A percentile compares a stretch with the other conserved stretches of the same genome.
Evolutionary conservation across 352 stramenopile genomes (phyloP).

Genomic region (Aphanomyces stellatus): DNA sequence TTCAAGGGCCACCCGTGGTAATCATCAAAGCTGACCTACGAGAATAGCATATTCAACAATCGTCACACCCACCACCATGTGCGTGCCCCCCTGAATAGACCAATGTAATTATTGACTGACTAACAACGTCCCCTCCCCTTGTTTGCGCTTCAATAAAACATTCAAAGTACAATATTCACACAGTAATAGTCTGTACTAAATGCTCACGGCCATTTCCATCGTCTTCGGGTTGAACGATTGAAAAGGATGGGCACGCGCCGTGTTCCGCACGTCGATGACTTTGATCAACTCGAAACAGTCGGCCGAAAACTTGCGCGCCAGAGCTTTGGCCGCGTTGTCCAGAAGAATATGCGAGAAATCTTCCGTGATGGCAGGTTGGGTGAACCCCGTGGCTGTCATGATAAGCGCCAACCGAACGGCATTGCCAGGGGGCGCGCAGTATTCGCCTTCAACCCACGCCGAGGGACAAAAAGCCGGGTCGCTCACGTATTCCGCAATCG

Average conservation of each 20-base stretch:
- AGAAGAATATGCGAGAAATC: background rate
- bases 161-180: too few relatives aligned
- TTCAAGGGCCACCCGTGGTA: too few relatives aligned
- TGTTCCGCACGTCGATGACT: background rate
- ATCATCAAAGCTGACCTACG: too few relatives aligned
- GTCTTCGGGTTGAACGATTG: background rate
- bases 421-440: background rate
- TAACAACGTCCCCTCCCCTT: too few relatives aligned
- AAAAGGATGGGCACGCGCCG: background rate
- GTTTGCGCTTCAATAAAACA: too few relatives aligned
- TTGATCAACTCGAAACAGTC: background rate
- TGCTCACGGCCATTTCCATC: conserved; percentile 1
- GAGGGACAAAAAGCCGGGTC: background rate
- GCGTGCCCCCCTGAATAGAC: too few relatives aligned
- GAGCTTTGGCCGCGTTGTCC: background rate
- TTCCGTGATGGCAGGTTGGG: background rate
- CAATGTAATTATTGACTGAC: too few relatives aligned
- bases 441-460: background rate
- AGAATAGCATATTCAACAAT: too few relatives aligned
- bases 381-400: background rate
- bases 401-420: background rate
- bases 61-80: too few relatives aligned
- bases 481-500: background rate
- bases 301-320: background rate
- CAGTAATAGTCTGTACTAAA: too few relatives aligned